Base-by-base conservation (phyloP, 148 eudicot genomes). In the Fagopyrum homotropicum region DNA sequence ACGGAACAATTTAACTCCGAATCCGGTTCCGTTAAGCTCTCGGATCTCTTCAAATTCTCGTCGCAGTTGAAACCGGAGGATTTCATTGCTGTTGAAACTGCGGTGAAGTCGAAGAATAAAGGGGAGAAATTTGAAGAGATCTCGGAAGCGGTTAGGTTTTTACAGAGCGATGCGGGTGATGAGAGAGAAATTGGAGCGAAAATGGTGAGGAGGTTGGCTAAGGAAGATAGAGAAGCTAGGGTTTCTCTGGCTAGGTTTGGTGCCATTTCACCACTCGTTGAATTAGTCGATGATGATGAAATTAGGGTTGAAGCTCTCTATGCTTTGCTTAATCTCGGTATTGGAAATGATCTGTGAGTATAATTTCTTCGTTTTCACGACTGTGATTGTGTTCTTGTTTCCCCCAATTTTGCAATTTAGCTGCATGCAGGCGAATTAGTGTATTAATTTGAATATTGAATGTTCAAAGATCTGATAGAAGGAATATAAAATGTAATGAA, bases 301-400 rank as follows among this genome's bases (percentile, higher is more conserved):
- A 71, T 75, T 51, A 86, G 84, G 47, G 84, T 89, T 73, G 85
- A 87, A 4, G 88, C 97, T 49, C 83, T 95, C n/a, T 95, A 95
- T 61, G 97, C 96, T 63, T 83, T 95, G 64, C 97, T 95, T 73
- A 95, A 95, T 77, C 86, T 95, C 15, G 93, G 88, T 57, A 95
- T 95, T 74, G 88, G 83, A 50, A 92, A 95, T 79, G 92, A 92
- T 74, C 75, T 74, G 98, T 95, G 44, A 85, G 93, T 10, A 48
- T 9, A 4, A 1, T 17, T 15, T 47, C 71, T 46, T 35, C 40
- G 3, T 17, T 19, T 35, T 5, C 45, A 30, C 15, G 3, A 63
- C 7, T 29, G 40, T 35, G 40, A 35, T 17, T 22, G 14, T 26
- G 6, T 16, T 55, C 22, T 16, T 4, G 52, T 26, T 9, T 57